These are phyloP conservation scores for Lactarius evosmus DNA, from an alignment of 768 basidiomycete genomes.

Conservation along the genomic window DNA sequence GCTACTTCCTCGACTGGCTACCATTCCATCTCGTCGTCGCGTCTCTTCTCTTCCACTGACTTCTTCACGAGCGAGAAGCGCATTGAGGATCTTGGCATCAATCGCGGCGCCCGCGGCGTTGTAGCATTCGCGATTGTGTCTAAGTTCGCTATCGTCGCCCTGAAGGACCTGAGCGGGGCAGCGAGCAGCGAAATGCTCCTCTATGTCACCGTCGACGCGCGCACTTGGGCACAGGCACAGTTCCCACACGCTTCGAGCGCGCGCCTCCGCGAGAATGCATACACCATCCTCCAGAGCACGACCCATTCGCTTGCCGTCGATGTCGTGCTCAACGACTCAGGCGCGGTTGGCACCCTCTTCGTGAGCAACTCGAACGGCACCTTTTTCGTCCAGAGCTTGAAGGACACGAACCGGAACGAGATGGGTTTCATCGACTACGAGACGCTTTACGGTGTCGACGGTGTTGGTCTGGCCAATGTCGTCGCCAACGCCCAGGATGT, in stretches of 20 bases:
- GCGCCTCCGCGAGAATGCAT: constrained; percentile 82
- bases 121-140: constrained; percentile 89
- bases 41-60: constrained; percentile 81
- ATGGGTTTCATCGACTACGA: constrained; percentile 93
- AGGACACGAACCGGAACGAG: constrained; percentile 89
- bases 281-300: constrained; percentile 94
- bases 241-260: constrained; percentile 90
- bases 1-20: constrained; percentile 41
- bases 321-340: constrained; percentile 69
- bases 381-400: constrained; percentile 86
- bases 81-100: constrained; percentile 85
- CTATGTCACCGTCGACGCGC: constrained; percentile 82
- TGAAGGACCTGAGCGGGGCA: constrained; percentile 61
- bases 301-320: constrained; percentile 93
- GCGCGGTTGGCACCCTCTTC: constrained; percentile 83
- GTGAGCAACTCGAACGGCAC: constrained; percentile 96
- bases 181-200: constrained; percentile 72
- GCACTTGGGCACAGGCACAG: constrained; percentile 80
- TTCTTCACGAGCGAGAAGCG: constrained; percentile 66
- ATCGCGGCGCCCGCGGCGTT: constrained; percentile 83
- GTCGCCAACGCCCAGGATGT: constrained; percentile 84
- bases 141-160: constrained; percentile 88
- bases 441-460: constrained; percentile 78
- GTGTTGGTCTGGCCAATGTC: constrained; percentile 87
- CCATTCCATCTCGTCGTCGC: constrained; percentile 55